Conservation (phyloP, 371 early-diverging fungal species). For the Enterocytospora artemiae region DNA sequence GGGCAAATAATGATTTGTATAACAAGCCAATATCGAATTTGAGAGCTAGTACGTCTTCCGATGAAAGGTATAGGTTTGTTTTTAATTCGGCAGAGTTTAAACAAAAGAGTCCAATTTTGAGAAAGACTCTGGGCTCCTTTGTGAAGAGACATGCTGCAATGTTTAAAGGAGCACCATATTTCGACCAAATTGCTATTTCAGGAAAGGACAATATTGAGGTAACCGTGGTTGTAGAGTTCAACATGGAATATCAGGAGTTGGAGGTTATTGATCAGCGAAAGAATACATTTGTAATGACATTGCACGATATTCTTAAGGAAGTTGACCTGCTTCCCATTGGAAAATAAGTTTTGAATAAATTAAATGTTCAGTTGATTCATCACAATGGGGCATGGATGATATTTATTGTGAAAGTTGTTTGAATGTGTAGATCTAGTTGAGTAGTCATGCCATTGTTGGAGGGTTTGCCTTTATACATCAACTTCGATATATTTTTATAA, state of each 20-base stretch:
- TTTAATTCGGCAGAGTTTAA: slow-evolving; percentile 16
- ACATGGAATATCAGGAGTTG: slow-evolving; percentile 17
- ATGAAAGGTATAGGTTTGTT: slow-evolving; percentile 19
- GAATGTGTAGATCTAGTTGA: too few species aligned
- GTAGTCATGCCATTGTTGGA: too few species aligned
- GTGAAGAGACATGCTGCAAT: neutral
- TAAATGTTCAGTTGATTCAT: too few species aligned
- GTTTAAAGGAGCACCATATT: slow-evolving; percentile 4
- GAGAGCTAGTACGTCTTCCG: slow-evolving; percentile 14
- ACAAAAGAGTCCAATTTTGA: slow-evolving; percentile 15
- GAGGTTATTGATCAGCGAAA: slow-evolving; percentile 16
- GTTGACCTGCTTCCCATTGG: slow-evolving; percentile 10
- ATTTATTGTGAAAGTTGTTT: too few species aligned
- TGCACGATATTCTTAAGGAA: slow-evolving; percentile 25
- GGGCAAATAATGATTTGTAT: slow-evolving; percentile 36
- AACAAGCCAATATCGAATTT: slow-evolving; percentile 42
- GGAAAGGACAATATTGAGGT: slow-evolving; percentile 11
- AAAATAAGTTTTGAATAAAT: slow-evolving; percentile 13
- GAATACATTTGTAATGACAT: slow-evolving; percentile 27
- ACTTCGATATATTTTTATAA: too few species aligned
- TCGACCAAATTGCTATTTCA: slow-evolving; percentile 1
- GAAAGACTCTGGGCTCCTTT: slow-evolving; percentile 12
- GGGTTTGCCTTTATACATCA: too few species aligned
- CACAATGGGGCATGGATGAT: too few species aligned
- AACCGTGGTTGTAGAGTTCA: slow-evolving; percentile 23